Base-by-base conservation (phyloP, 371 early-diverging fungal species). In the Mucor saturninus region DNA sequence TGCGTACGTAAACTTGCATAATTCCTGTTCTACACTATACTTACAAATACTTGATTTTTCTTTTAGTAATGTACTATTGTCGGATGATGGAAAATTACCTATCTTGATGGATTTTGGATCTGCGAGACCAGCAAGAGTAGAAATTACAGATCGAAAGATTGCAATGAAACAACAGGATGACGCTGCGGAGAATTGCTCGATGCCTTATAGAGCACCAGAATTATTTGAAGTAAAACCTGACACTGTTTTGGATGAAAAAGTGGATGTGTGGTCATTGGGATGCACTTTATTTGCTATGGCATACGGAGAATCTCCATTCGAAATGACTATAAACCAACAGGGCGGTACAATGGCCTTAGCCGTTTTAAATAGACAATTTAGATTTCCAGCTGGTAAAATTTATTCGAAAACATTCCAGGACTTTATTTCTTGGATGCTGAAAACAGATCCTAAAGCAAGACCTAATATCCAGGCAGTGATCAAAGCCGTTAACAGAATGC, bases 21-120 rank as follows among this genome's bases (percentile, higher is more conserved):
- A 21, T 21, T 21, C 21, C 21, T 2, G 31, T 26, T 21, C n/a
- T 30, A 14, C 54, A 64, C n/a, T 54, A 6, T 37, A 21, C 30
- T 21, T 5, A 46, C 21, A 30, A 29, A 7, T 8, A 21, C 42
- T 15, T 11, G 7, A 26, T 21, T 9, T 37, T 28, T 35, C 13
- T 37, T 28, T 35, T 69, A 85, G 84, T 4, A 88, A 88, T 59
- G 73, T 87, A 2, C 49, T 88, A 43, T 63, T 89, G 39, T 74
- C 85, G 7, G 90, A 91, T 60, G 90, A 90, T 67, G 84, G 86
- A 6, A 72, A 77, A 54, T 84, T 85, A 21, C 88, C 92, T 0
- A 71, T 93, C 2, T 69, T 93, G 26, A 90, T 91, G 89, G 93
- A 93, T 71, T 88, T 93, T 69, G 93, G 93, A 49, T 90, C 91